Base-by-base conservation (phyloP, 2,329 filamentous ascomycete genomes). In the Arthrobotrys sphaeroides region DNA sequence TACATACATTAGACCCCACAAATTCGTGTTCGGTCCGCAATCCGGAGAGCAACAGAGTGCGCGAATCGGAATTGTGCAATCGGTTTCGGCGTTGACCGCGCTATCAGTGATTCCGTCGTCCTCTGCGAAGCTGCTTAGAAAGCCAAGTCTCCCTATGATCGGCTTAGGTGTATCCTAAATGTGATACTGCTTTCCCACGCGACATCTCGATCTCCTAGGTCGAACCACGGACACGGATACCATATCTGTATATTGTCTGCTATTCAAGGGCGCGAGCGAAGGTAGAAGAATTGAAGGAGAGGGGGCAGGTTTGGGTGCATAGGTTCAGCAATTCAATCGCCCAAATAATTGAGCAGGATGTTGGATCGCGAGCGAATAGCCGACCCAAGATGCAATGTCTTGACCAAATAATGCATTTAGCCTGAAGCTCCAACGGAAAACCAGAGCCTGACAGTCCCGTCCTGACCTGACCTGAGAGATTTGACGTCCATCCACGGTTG, bases 1-100 rank as follows among this genome's bases (percentile, higher is more conserved):
- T 33, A n/a, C 28, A 33, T 38, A 55, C 31, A 38, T 55, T 55
- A 55, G 33, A 55, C 51, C 51, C 51, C 51, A 55, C 49, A 38
- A 22, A 55, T n/a, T 12, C 24, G 9, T 18, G 10, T 31, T 38
- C 51, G 51, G 51, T 20, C 51, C 51, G 31, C 18, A 22, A 38
- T 55, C 51, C 51, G 31, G 9, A 22, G 6, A 55, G 18, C 16
- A 38, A 3, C 28, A 7, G 24, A 7, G 10, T 13, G n/a, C 51
- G 51, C 51, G 31, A 55, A 55, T 55, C 51, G 51, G 51, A 55
- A 55, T 55, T 55, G 51, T 55, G 51, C 51, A 55, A 55, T 55
- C 12, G 16, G 24, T 36, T 38, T 55, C 31, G 51, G 51, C 16
- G 28, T 13, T 24, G 9, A 13, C 51, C 51, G 31, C n/a, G 4